A percentile compares a stretch with the other conserved stretches of the same genome.
Evolutionary conservation across 176 grass and related monocot species (phyloP).

Genomic region (Triticum dicoccoides): DNA sequence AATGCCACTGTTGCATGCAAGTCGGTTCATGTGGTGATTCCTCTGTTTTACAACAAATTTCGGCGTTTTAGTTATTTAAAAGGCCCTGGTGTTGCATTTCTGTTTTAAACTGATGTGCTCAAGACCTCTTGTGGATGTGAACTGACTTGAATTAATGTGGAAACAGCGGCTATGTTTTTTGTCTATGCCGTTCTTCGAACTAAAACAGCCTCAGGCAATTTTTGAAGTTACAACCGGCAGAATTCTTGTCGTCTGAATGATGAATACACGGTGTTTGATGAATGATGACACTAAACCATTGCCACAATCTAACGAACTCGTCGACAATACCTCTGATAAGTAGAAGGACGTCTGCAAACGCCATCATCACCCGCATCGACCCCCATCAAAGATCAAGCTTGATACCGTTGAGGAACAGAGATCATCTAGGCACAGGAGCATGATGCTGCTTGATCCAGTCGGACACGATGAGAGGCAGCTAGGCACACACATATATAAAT

Average conservation of each 20-base stretch:
- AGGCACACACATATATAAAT: too few relatives aligned
- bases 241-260: conserved; percentile 16
- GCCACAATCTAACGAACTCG: too few relatives aligned
- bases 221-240: neutral
- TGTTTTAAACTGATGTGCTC: neutral
- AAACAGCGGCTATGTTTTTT: neutral
- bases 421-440: too few relatives aligned
- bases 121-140: neutral
- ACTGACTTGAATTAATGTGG: neutral
- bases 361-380: too few relatives aligned
- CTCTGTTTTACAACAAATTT: neutral
- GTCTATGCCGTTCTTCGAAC: neutral
- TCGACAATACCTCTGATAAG: too few relatives aligned
- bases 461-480: too few relatives aligned
- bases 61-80: neutral
- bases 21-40: neutral
- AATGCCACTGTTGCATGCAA: neutral
- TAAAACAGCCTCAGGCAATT: neutral
- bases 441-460: too few relatives aligned
- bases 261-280: neutral
- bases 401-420: too few relatives aligned
- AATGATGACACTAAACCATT: neutral
- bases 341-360: too few relatives aligned
- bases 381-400: too few relatives aligned
- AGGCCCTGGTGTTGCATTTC: neutral